Percentiles rank a stretch among this genome's conserved stretches.
phyloP scores from a whole-genome alignment of 768 basidiomycete genomes.

The Lentinula edodes region DNA sequence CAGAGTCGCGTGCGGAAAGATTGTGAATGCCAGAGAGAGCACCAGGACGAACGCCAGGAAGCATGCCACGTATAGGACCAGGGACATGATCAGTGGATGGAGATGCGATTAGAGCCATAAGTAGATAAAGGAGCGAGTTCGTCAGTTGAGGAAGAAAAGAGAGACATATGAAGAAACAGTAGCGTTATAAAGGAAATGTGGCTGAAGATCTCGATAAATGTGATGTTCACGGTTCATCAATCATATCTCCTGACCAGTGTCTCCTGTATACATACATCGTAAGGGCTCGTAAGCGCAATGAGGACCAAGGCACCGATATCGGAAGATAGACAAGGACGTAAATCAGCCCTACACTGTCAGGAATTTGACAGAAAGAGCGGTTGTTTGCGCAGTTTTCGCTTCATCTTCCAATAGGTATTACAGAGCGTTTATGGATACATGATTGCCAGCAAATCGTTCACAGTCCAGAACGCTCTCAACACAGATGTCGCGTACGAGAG shows the following conservation, averaged over 20 bases:
- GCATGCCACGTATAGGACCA: slow-evolving; percentile 2
- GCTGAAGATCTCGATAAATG: neutral
- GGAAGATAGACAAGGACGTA: neutral
- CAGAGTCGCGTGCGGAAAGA: neutral
- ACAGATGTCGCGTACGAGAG: neutral
- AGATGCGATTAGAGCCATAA: neutral
- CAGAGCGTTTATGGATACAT: neutral
- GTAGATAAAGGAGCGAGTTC: neutral
- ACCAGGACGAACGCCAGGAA: neutral
- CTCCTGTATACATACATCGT: neutral
- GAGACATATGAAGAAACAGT: neutral
- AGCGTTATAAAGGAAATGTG: neutral
- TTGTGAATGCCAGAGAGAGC: neutral
- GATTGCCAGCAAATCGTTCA: neutral
- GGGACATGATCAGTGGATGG: neutral
- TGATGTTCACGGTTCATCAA: neutral
- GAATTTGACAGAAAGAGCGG: neutral
- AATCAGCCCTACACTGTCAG: neutral
- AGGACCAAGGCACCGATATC: neutral
- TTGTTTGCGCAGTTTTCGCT: neutral
- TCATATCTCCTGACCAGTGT: neutral
- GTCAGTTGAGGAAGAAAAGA: neutral
- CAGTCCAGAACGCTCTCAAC: neutral
- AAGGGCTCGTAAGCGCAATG: too few relatives aligned
- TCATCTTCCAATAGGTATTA: neutral